Conservation (phyloP, 2,329 filamentous ascomycete genomes). For the Colletotrichum chrysophilum region DNA sequence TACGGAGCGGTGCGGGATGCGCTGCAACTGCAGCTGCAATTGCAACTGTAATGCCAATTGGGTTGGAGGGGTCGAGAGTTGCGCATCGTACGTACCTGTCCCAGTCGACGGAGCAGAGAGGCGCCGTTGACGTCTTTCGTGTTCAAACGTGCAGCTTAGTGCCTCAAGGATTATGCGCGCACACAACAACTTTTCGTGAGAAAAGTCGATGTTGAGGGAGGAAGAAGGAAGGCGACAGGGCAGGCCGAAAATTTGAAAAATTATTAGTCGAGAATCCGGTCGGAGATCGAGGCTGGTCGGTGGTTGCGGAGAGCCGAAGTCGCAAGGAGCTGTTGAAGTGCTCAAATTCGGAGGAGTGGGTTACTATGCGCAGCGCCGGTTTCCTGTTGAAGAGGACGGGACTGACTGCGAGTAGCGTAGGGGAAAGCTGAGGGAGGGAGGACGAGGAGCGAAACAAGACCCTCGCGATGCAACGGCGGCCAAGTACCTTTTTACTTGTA, state of each 20-base stretch:
- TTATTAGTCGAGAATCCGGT: neutral
- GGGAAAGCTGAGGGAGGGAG: neutral
- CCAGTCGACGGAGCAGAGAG: neutral
- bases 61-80: slow-evolving; percentile 1
- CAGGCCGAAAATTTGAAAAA: neutral
- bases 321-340: slow-evolving; percentile 21
- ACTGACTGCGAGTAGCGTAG: neutral
- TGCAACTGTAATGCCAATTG: neutral
- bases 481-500: slow-evolving; percentile 6
- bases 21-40: neutral
- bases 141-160: neutral
- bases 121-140: slow-evolving; percentile 13
- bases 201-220: neutral
- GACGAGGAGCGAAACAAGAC: neutral
- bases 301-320: slow-evolving; percentile 19
- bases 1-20: neutral
- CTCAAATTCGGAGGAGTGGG: slow-evolving; percentile 7
- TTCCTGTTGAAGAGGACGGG: slow-evolving; percentile 18
- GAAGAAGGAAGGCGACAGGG: neutral
- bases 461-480: slow-evolving; percentile 16
- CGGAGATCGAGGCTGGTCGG: slow-evolving; percentile 18
- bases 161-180: neutral
- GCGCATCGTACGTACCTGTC: neutral
- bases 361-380: neutral
- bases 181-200: neutral